These are phyloP conservation scores for Penicillium sp. DNA, from an alignment of 2,329 filamentous ascomycete species.

Conservation along the genomic window DNA sequence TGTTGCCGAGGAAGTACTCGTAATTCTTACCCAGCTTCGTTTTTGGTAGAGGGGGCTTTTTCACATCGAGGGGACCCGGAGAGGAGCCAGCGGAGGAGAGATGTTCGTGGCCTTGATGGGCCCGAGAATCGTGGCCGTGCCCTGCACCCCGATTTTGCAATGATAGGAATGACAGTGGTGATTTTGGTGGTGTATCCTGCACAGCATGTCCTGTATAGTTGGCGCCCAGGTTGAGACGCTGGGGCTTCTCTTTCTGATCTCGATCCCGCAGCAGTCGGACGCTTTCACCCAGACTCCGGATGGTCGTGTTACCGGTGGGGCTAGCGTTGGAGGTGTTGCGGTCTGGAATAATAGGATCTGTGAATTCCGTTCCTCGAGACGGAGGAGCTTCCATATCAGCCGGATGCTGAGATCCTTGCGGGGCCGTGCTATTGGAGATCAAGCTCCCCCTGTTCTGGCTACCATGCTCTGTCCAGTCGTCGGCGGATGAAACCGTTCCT, in stretches of 20 bases:
- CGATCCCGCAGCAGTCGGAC: conserved; percentile 68
- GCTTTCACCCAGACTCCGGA: conserved; percentile 70
- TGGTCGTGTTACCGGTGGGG: conserved; percentile 58
- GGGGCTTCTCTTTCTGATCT: conserved; percentile 35
- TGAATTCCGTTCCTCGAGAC: conserved; percentile 78
- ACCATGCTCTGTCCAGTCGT: conserved; percentile 44
- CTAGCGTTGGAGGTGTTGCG: conserved; percentile 71
- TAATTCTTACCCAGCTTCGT: conserved; percentile 67
- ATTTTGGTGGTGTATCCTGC: conserved; percentile 62
- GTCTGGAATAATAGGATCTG: conserved; percentile 69
- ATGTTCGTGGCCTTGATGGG: conserved; percentile 81
- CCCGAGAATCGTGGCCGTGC: conserved; percentile 56
- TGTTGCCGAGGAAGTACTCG: conserved; percentile 93
- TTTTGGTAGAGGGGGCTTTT: conserved; percentile 34
- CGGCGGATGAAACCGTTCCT: conserved; percentile 34
- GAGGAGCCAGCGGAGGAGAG: conserved; percentile 78
- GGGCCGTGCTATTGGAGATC: conserved; percentile 51
- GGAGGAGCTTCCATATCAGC: conserved; percentile 58
- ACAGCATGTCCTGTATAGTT: conserved; percentile 55
- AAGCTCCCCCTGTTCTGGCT: conserved; percentile 58
- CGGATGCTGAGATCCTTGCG: conserved; percentile 33
- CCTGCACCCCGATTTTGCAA: conserved; percentile 53
- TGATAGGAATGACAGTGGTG: conserved; percentile 71
- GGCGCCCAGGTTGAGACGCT: conserved; percentile 58
- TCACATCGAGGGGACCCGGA: conserved; percentile 58